These are phyloP conservation scores for Cryphonectria carpinicola DNA, from an alignment of 2,329 filamentous ascomycete genomes.

Conservation along the genomic window DNA sequence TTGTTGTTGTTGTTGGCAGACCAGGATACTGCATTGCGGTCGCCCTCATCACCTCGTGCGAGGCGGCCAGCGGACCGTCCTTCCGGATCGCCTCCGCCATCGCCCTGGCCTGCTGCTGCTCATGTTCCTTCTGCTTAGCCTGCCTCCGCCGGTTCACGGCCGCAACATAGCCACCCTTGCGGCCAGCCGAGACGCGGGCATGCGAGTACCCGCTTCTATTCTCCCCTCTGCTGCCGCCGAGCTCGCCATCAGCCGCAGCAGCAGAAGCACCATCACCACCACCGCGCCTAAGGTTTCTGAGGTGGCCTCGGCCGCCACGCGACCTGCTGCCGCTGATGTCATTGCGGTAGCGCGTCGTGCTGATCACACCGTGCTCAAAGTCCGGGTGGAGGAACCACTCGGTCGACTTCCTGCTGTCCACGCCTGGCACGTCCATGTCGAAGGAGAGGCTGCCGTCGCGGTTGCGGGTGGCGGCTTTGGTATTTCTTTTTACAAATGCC, in stretches of 20 bases:
- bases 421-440: conserved; percentile 6
- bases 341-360: conserved; percentile 80
- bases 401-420: conserved; percentile 65
- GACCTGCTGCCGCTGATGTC: conserved; percentile 36
- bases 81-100: not conserved
- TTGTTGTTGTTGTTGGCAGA: not conserved
- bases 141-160: conserved; percentile 32
- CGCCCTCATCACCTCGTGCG: too few species aligned
- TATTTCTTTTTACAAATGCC: conserved; percentile 37
- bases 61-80: not conserved
- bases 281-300: conserved; percentile 29
- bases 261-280: conserved; percentile 5
- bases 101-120: conserved; percentile 17
- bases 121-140: conserved; percentile 10
- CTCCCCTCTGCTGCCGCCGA: conserved; percentile 16
- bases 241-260: not conserved
- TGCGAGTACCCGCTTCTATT: conserved; percentile 25
- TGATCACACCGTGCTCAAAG: conserved; percentile 73
- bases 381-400: conserved; percentile 80
- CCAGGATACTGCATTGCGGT: conserved; percentile 6
- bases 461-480: conserved; percentile 18
- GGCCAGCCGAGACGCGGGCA: conserved; percentile 34
- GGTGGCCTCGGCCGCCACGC: not conserved
- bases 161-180: conserved; percentile 35
- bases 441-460: conserved; percentile 24